Percentiles rank a stretch among this genome's conserved stretches.
Conservation (phyloP, 1,139 yeast species). For the Martiniozyma asiatica region DNA sequence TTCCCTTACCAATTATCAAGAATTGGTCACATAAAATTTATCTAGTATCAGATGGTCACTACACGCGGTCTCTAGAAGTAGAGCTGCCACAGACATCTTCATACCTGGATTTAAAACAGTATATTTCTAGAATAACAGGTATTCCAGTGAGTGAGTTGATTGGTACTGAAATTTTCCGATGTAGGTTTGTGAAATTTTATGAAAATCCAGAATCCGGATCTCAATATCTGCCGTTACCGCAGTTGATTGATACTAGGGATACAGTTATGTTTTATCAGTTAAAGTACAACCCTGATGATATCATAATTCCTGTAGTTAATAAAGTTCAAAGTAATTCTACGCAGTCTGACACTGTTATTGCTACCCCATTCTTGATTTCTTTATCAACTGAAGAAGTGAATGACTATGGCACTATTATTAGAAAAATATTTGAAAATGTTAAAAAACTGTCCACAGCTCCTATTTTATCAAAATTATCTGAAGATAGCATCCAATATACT, state of each 20-base stretch:
- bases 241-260: constrained; percentile 53
- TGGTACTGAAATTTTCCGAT: constrained; percentile 61
- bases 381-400: constrained; percentile 33
- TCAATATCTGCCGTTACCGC: constrained; percentile 56
- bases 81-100: constrained; percentile 60
- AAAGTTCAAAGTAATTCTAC: constrained; percentile 20
- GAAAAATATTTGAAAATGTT: constrained; percentile 38
- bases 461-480: constrained; percentile 15
- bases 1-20: constrained; percentile 74
- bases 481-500: constrained; percentile 17
- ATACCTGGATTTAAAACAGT: constrained; percentile 50
- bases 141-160: constrained; percentile 36
- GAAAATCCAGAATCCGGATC: constrained; percentile 47
- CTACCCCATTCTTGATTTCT: constrained; percentile 71
- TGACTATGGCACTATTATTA: constrained; percentile 42
- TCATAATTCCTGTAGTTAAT: constrained; percentile 54
- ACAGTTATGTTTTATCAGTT: constrained; percentile 61
- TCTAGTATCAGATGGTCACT: constrained; percentile 47
- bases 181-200: constrained; percentile 58
- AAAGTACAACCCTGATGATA: constrained; percentile 31
- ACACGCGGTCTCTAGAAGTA: too few relatives aligned
- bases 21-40: constrained; percentile 64
- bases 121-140: constrained; percentile 41
- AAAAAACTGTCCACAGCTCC: constrained; percentile 28
- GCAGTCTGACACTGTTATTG: constrained; percentile 24